Percentiles rank a stretch among this genome's conserved stretches.
These are phyloP conservation scores for Papiliotrema laurentii DNA, from an alignment of 1,284 basidiomycete species.

Conservation along the genomic window DNA sequence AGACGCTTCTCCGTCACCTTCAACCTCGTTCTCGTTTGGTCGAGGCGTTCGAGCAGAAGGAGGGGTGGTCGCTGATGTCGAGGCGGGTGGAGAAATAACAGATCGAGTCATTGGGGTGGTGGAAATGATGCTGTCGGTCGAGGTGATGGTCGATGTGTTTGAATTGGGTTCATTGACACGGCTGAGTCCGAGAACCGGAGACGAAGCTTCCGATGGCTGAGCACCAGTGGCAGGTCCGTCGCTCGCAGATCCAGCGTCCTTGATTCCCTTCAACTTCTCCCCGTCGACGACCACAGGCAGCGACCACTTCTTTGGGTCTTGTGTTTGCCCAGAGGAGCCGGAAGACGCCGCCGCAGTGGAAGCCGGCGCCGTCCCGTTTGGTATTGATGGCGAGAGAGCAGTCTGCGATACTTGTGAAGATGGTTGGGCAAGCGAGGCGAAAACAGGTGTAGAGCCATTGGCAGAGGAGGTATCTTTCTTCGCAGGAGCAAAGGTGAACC, in stretches of 20 bases:
- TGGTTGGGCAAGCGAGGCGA: background rate
- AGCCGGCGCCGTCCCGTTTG: background rate
- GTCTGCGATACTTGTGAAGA: background rate
- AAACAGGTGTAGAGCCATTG: conserved; percentile 3
- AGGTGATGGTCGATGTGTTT: too few species aligned
- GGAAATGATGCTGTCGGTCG: background rate
- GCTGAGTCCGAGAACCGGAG: too few species aligned
- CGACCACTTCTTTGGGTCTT: conserved; percentile 1
- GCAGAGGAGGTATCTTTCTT: background rate
- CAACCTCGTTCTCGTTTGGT: conserved; percentile 2
- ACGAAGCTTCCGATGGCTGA: background rate
- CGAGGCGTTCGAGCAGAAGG: conserved; percentile 14
- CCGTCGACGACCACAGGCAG: conserved; percentile 15
- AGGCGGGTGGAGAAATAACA: background rate
- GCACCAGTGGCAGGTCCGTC: background rate
- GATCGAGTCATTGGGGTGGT: background rate
- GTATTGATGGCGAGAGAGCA: background rate
- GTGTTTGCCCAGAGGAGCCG: conserved; percentile 8
- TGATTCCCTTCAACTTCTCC: conserved; percentile 21
- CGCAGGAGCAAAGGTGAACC: conserved; percentile 26
- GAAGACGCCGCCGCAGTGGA: background rate
- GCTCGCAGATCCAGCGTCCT: background rate
- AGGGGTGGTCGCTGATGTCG: conserved; percentile 11
- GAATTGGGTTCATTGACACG: too few species aligned
- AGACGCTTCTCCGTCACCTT: conserved; percentile 1